Percentiles rank a stretch among this genome's conserved stretches.
phyloP scores from a whole-genome alignment of 1,284 basidiomycete genomes.

The Rhodotorula sp. region DNA sequence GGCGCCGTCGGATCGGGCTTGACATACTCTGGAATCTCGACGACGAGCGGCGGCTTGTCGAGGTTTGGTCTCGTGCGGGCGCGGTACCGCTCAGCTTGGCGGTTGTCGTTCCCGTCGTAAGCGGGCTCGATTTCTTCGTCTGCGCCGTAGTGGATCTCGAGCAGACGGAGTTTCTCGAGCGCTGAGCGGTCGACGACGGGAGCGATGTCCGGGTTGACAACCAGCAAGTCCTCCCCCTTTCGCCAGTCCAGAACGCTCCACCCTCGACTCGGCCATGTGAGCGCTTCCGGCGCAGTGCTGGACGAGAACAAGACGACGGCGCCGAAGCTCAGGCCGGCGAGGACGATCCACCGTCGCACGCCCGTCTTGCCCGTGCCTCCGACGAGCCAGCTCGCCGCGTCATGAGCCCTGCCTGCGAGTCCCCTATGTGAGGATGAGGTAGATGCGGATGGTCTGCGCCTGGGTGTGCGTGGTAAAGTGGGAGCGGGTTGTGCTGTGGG shows the following conservation, averaged over 20 bases:
- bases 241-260: background rate
- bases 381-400: conserved; percentile 5
- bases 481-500: background rate
- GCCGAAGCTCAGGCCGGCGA: conserved; percentile 7
- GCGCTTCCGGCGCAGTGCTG: background rate
- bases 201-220: background rate
- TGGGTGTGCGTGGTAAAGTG: background rate
- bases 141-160: conserved; percentile 40
- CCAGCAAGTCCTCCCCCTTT: background rate
- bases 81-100: background rate
- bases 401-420: background rate
- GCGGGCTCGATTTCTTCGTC: conserved; percentile 23
- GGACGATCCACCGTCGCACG: conserved; percentile 4
- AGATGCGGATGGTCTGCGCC: background rate
- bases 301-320: background rate
- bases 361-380: background rate
- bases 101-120: background rate
- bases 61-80: background rate
- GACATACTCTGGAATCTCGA: conserved; percentile 26
- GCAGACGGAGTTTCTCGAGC: conserved; percentile 40
- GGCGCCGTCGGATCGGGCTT: conserved; percentile 16
- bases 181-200: conserved; percentile 35
- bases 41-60: conserved; percentile 32
- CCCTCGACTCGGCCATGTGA: background rate
- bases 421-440: background rate